Evolutionary conservation across 2,329 filamentous ascomycete genomes (phyloP).

Genomic region (Paraconiothyrium brasiliense): DNA sequence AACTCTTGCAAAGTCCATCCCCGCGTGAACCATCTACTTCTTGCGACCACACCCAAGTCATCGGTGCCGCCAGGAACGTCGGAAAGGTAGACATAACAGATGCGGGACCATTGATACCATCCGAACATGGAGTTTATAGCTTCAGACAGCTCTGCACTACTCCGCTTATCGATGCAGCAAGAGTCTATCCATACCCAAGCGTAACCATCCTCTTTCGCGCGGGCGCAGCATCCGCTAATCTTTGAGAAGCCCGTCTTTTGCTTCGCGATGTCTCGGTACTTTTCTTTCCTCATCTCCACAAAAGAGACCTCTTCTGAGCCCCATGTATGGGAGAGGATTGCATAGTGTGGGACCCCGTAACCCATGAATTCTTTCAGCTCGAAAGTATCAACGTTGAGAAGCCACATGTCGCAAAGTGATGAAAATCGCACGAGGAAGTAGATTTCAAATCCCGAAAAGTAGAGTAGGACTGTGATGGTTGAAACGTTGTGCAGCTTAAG

Average conservation of each 20-base stretch:
- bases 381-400: neutral
- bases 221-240: neutral
- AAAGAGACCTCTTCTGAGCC: conserved; percentile 1
- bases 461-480: no score
- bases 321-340: conserved; percentile 12
- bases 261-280: neutral
- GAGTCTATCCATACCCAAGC: conserved; percentile 4
- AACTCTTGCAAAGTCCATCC: conserved; percentile 4
- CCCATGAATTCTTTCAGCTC: conserved; percentile 2
- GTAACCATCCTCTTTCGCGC: neutral
- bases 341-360: neutral
- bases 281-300: conserved; percentile 4
- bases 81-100: conserved; percentile 5
- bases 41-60: neutral
- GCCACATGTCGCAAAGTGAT: neutral
- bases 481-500: no score
- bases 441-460: no score
- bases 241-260: neutral
- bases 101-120: neutral
- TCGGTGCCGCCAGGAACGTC: neutral
- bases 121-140: conserved; percentile 3
- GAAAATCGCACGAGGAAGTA: no score
- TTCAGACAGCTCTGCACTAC: conserved; percentile 9
- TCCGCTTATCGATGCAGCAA: conserved; percentile 6
- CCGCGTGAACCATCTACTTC: conserved; percentile 4